Evolutionary conservation across 2,329 filamentous ascomycete species (phyloP).

Genomic region (Plenodomus lindquistii): DNA sequence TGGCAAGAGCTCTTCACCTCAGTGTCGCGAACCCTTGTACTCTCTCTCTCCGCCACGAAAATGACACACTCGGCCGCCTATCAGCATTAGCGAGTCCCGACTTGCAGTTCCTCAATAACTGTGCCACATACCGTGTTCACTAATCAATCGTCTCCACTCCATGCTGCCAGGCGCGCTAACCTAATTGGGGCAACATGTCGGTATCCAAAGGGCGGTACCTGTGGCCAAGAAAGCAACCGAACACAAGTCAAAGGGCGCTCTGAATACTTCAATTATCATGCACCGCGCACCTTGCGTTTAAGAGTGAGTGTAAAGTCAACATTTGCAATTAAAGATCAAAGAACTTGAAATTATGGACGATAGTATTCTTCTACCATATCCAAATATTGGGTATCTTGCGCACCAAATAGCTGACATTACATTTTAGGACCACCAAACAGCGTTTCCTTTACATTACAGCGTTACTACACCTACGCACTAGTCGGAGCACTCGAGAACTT

Average conservation of each 20-base stretch:
- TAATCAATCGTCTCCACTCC: not conserved
- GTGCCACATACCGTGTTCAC: no score
- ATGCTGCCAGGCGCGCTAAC: not conserved
- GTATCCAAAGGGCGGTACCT: not conserved
- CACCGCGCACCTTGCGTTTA: no score
- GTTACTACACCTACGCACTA: conserved; percentile 11
- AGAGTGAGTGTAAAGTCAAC: no score
- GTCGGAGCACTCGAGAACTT: conserved; percentile 30
- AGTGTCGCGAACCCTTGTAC: not conserved
- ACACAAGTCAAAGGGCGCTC: not conserved
- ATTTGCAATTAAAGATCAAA: not conserved
- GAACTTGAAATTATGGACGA: not conserved
- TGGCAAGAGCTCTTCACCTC: not conserved
- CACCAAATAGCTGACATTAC: conserved; percentile 17
- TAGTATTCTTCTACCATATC: conserved; percentile 9
- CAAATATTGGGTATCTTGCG: conserved; percentile 29
- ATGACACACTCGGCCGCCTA: no score
- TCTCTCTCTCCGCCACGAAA: not conserved
- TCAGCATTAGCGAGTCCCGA: no score
- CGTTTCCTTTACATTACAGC: conserved; percentile 5
- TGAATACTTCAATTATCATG: no score
- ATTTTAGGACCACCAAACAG: conserved; percentile 14
- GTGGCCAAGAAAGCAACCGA: not conserved
- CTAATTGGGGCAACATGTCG: not conserved
- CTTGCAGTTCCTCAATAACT: no score